These are phyloP conservation scores for Punica granatum DNA, from an alignment of 345 rosid genomes.

Conservation along the genomic window DNA sequence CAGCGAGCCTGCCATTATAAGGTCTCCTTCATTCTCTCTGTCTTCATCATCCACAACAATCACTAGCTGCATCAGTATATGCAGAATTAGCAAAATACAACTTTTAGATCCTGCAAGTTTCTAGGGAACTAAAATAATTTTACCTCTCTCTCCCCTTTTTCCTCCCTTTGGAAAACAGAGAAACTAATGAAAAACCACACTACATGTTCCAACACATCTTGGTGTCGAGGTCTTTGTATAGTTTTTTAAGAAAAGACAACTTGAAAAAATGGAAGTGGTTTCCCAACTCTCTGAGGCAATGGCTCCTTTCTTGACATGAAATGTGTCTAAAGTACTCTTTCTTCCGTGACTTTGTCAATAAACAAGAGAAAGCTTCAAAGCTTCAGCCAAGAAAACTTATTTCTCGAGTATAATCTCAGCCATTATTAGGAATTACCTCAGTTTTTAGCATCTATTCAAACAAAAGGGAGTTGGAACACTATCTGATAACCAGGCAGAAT, in stretches of 20 bases:
- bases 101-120: not conserved
- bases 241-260: too few relatives aligned
- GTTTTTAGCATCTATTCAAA: not conserved
- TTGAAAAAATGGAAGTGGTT: too few relatives aligned
- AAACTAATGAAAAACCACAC: not conserved
- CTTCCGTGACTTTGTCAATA: not conserved
- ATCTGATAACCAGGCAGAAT: not conserved
- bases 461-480: not conserved
- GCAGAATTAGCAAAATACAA: not conserved
- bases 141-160: not conserved
- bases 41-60: constrained; percentile 94
- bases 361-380: not conserved
- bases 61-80: constrained; percentile 27
- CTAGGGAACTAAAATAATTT: not conserved
- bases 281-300: not conserved
- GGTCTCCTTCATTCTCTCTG: constrained; percentile 91
- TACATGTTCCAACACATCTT: not conserved
- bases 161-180: not conserved
- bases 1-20: constrained; percentile 76
- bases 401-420: not conserved
- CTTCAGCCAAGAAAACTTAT: not conserved
- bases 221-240: too few relatives aligned
- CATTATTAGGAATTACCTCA: not conserved
- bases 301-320: too few relatives aligned
- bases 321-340: not conserved